Evolutionary conservation across 208 protist species (phyloP).

Genomic region (Wallacemonas collosoma): DNA sequence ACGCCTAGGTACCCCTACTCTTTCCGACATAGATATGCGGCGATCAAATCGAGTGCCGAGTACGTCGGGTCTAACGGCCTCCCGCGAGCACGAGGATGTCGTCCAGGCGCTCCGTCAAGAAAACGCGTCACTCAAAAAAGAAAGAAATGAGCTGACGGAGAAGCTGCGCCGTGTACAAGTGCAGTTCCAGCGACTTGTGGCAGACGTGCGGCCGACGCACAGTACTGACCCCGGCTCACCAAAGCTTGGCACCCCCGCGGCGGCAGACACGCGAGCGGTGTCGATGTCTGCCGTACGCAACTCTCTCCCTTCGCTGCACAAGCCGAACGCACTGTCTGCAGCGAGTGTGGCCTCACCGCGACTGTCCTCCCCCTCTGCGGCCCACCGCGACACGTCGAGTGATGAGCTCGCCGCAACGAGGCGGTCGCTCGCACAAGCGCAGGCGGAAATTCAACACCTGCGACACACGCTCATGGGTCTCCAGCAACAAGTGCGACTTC

Average conservation of each 20-base stretch:
- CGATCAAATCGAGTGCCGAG: slow-evolving; percentile 2
- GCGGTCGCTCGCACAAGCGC: slow-evolving; percentile 46
- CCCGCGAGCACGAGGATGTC: slow-evolving; percentile 18
- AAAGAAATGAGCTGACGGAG: slow-evolving; percentile 54
- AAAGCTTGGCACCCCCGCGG: too few species aligned
- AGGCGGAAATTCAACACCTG: slow-evolving; percentile 47
- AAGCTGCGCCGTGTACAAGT: slow-evolving; percentile 71
- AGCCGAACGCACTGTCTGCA: neutral
- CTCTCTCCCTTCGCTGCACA: neutral
- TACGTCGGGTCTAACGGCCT: neutral
- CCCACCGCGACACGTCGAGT: neutral
- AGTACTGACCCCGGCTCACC: neutral
- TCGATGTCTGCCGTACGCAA: neutral
- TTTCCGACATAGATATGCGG: slow-evolving; percentile 6
- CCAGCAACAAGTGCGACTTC: slow-evolving; percentile 15
- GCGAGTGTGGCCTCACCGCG: neutral
- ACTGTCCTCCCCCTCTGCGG: neutral
- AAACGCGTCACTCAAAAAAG: slow-evolving; percentile 60
- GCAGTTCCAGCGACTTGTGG: slow-evolving; percentile 75
- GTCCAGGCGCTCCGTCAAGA: slow-evolving; percentile 83
- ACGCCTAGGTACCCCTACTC: too few species aligned
- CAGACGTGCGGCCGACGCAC: slow-evolving; percentile 40
- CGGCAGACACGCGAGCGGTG: neutral
- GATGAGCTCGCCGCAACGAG: slow-evolving; percentile 35
- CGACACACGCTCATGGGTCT: slow-evolving; percentile 12